Percentiles rank a stretch among this genome's conserved stretches.
Conservation (phyloP, 345 rosid genomes). For the Noccaea caerulescens region DNA sequence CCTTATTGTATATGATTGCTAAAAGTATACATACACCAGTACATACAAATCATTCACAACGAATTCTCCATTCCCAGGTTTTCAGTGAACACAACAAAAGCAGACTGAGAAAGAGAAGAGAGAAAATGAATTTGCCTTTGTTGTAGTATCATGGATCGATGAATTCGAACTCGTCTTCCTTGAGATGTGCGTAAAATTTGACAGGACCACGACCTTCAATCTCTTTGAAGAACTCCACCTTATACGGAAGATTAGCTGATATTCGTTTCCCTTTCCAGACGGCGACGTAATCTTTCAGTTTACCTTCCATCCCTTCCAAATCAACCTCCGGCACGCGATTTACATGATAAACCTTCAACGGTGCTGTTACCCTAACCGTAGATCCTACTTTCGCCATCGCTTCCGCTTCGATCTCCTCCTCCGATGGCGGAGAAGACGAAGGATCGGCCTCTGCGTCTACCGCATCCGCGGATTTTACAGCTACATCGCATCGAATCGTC, state of each 20-base stretch:
- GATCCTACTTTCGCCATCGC: slow-evolving; percentile 56
- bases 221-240: slow-evolving; percentile 63
- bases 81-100: slow-evolving; percentile 10
- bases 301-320: slow-evolving; percentile 76
- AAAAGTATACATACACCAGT: slow-evolving; percentile 28
- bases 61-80: slow-evolving; percentile 30
- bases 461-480: slow-evolving; percentile 39
- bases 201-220: slow-evolving; percentile 70
- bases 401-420: slow-evolving; percentile 37
- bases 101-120: slow-evolving; percentile 7
- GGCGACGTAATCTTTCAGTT: slow-evolving; percentile 64
- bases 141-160: slow-evolving; percentile 44
- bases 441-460: slow-evolving; percentile 35
- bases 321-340: slow-evolving; percentile 73
- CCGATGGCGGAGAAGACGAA: slow-evolving; percentile 38
- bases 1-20: slow-evolving; percentile 32
- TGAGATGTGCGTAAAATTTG: slow-evolving; percentile 80
- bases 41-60: slow-evolving; percentile 20
- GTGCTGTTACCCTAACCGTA: slow-evolving; percentile 67
- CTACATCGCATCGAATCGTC: slow-evolving; percentile 50
- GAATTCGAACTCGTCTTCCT: slow-evolving; percentile 77
- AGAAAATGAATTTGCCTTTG: slow-evolving; percentile 23
- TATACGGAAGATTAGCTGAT: slow-evolving; percentile 82
- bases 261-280: slow-evolving; percentile 77
- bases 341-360: slow-evolving; percentile 86